Evolutionary conservation across 2,329 filamentous ascomycete genomes (phyloP).

Genomic region (Graphilbum fragrans): DNA sequence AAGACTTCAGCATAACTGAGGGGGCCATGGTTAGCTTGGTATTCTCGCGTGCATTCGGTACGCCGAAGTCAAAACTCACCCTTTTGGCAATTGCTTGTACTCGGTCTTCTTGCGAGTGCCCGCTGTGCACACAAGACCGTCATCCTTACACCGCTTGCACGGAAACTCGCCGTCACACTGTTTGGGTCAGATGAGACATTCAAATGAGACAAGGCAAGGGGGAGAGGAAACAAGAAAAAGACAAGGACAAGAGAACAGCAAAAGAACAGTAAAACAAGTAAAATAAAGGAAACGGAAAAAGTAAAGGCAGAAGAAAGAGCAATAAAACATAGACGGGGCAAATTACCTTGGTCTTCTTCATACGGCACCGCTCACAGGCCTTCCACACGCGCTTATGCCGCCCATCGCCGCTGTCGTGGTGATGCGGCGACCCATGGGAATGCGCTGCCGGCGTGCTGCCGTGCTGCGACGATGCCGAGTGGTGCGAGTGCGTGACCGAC

Average conservation of each 20-base stretch:
- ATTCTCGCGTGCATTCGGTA: not conserved
- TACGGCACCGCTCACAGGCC: conserved; percentile 52
- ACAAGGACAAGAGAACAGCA: no score
- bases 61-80: conserved; percentile 27
- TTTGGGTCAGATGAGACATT: conserved; percentile 9
- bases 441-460: conserved; percentile 9
- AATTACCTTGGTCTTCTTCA: conserved; percentile 57
- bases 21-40: not conserved
- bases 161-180: conserved; percentile 55
- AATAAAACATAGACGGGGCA: no score
- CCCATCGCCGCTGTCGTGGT: conserved; percentile 31
- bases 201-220: no score
- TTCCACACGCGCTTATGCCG: conserved; percentile 56
- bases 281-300: no score
- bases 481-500: conserved; percentile 19
- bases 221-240: no score
- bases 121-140: conserved; percentile 50
- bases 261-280: no score
- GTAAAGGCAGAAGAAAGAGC: no score
- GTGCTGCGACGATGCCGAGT: conserved; percentile 1
- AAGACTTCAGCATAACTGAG: conserved; percentile 50
- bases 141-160: conserved; percentile 55
- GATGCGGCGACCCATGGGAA: conserved; percentile 18
- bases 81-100: conserved; percentile 52
- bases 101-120: conserved; percentile 56